These are phyloP conservation scores for Aspergillus panamensis DNA, from an alignment of 495 filamentous ascomycete genomes.

Conservation along the genomic window DNA sequence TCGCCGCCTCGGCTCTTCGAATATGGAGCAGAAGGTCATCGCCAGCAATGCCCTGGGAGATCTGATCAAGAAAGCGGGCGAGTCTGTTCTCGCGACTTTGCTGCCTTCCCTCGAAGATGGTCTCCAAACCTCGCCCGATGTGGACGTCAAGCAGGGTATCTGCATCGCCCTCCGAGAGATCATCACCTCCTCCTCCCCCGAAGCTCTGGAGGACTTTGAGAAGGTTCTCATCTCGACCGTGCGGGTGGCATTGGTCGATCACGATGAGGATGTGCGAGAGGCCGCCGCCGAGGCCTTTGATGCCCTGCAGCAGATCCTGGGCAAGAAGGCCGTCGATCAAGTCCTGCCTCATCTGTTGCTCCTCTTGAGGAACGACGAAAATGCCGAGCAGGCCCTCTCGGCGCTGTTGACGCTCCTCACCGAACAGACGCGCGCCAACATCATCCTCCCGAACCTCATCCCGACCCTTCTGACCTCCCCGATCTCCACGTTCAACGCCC, in stretches of 20 bases:
- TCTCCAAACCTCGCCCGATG: constrained; percentile 80
- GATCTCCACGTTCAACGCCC: constrained; percentile 93
- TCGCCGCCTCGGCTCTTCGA: constrained; percentile 86
- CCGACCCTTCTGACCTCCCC: constrained; percentile 85
- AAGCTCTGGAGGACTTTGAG: constrained; percentile 90
- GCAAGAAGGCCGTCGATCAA: constrained; percentile 90
- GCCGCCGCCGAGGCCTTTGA: constrained; percentile 97
- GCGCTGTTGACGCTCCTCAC: constrained; percentile 90
- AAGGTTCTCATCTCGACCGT: constrained; percentile 92
- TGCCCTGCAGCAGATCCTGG: constrained; percentile 84
- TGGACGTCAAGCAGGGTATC: constrained; percentile 94
- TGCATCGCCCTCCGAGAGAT: constrained; percentile 94
- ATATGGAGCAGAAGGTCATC: constrained; percentile 98
- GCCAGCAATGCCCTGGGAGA: constrained; percentile 95
- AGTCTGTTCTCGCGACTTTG: constrained; percentile 82
- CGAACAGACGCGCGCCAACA: constrained; percentile 88
- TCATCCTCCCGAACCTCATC: constrained; percentile 93
- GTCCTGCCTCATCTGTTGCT: constrained; percentile 89
- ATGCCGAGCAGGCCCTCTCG: constrained; percentile 87
- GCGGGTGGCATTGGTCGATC: constrained; percentile 86
- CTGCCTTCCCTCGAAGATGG: constrained; percentile 92
- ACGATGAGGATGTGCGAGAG: constrained; percentile 84
- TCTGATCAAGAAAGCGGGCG: constrained; percentile 92
- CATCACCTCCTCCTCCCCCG: constrained; percentile 84
- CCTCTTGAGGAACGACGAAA: constrained; percentile 75